Conservation (phyloP, 352 stramenopile genomes). For the Pythium plurisporium region DNA sequence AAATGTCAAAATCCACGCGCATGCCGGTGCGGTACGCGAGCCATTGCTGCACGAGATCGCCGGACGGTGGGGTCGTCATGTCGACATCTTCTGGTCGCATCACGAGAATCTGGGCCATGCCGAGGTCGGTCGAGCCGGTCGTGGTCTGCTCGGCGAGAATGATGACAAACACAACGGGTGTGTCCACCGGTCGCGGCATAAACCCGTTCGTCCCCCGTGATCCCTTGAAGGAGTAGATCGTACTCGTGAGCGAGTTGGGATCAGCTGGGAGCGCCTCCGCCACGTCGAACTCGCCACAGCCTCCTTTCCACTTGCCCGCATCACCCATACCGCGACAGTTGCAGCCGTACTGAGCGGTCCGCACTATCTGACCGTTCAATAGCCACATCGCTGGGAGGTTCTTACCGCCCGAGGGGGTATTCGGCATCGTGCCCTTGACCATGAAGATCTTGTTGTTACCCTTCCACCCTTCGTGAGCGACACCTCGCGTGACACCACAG, state of each 20-base stretch:
- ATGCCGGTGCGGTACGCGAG: conserved; percentile 25
- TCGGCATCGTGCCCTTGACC: conserved; percentile 38
- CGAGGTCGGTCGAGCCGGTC: conserved; percentile 4
- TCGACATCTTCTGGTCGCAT: conserved; percentile 26
- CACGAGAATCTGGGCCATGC: conserved; percentile 27
- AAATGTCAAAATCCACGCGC: conserved; percentile 28
- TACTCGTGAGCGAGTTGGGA: conserved; percentile 29
- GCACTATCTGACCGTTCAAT: conserved; percentile 43
- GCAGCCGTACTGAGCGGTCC: conserved; percentile 43
- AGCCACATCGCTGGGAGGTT: conserved; percentile 40
- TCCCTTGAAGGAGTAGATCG: conserved; percentile 47
- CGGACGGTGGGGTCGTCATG: conserved; percentile 18
- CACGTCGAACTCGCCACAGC: conserved; percentile 47
- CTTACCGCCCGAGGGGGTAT: conserved; percentile 8
- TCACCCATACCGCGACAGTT: conserved; percentile 46
- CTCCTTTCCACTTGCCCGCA: conserved; percentile 31
- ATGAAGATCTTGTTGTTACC: conserved; percentile 52
- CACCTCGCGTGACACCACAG: conserved; percentile 27
- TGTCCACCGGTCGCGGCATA: conserved; percentile 20
- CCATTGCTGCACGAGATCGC: conserved; percentile 23
- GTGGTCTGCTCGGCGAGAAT: conserved; percentile 27
- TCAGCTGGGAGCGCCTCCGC: conserved; percentile 33
- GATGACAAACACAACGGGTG: conserved; percentile 30
- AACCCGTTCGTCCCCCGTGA: conserved; percentile 29
- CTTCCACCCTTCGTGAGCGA: conserved; percentile 32